A percentile compares a stretch with the other conserved stretches of the same genome.
Evolutionary conservation across 1,284 basidiomycete species (phyloP).

Genomic region (Peniophora sp.): DNA sequence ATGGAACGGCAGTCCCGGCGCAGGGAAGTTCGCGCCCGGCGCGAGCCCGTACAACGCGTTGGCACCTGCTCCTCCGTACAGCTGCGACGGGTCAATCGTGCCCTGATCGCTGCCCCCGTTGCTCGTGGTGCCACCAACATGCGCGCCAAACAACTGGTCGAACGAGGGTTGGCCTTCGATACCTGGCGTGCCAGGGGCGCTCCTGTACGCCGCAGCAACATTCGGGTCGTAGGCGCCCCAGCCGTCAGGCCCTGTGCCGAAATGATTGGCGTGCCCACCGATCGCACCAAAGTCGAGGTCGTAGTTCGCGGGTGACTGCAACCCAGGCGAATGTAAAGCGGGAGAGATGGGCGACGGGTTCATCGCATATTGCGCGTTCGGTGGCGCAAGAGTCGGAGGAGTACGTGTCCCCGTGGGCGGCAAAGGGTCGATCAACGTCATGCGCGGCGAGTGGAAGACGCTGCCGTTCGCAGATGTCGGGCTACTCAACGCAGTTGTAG

Average conservation of each 20-base stretch:
- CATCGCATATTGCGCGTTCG: background rate
- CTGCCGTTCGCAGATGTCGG: constrained; percentile 53
- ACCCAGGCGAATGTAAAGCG: constrained; percentile 19
- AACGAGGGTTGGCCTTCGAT: too few species aligned
- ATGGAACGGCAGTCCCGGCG: constrained; percentile 67
- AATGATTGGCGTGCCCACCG: too few species aligned
- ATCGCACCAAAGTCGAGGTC: constrained; percentile 10
- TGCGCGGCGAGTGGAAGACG: constrained; percentile 53
- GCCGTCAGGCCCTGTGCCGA: too few species aligned
- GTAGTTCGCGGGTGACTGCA: constrained; percentile 12
- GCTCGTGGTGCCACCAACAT: too few species aligned
- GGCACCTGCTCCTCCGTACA: constrained; percentile 32
- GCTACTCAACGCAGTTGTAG: constrained; percentile 60
- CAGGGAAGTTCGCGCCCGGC: constrained; percentile 52
- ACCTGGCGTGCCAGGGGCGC: too few species aligned
- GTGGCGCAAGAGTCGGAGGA: background rate
- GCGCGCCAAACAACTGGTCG: too few species aligned
- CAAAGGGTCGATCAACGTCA: constrained; percentile 29
- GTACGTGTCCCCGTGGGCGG: constrained; percentile 16
- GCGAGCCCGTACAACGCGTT: constrained; percentile 50
- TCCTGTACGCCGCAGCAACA: too few species aligned
- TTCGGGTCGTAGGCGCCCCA: too few species aligned
- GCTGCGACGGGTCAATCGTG: constrained; percentile 40
- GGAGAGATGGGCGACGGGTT: constrained; percentile 7
- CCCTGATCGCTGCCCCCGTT: constrained; percentile 16